These are phyloP conservation scores for Rhododendron williamsianum DNA, from an alignment of 148 eudicot species.

Conservation along the genomic window DNA sequence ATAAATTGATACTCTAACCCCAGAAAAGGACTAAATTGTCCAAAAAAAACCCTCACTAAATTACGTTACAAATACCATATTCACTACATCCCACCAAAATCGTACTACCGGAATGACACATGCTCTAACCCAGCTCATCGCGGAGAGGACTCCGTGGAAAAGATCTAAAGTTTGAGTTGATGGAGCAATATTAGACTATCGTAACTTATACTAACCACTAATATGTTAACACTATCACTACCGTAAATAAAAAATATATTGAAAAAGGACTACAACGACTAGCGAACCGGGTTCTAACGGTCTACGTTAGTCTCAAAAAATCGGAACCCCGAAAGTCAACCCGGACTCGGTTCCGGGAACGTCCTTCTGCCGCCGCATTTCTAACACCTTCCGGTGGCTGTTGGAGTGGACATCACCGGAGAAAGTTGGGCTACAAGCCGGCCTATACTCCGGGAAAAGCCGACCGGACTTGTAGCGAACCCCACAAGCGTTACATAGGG, in stretches of 20 bases:
- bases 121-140: too few species aligned
- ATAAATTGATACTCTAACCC: neutral
- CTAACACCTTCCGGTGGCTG: conserved; percentile 84
- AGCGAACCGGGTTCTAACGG: conserved; percentile 23
- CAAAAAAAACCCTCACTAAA: conserved; percentile 17
- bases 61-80: conserved; percentile 19
- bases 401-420: conserved; percentile 68
- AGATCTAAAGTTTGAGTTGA: neutral
- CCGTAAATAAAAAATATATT: too few species aligned
- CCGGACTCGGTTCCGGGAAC: conserved; percentile 22
- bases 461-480: conserved; percentile 87
- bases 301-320: conserved; percentile 21
- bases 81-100: conserved; percentile 37
- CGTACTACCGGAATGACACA: conserved; percentile 13
- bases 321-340: conserved; percentile 20
- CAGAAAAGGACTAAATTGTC: neutral
- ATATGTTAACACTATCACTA: neutral
- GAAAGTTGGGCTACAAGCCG: conserved; percentile 87
- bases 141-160: neutral
- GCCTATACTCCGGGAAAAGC: conserved; percentile 78
- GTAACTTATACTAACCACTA: neutral
- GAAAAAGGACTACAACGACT: neutral
- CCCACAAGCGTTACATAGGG: conserved; percentile 86
- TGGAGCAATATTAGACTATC: neutral
- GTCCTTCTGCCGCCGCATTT: conserved; percentile 77